Base-by-base conservation (phyloP, 352 stramenopile genomes). In the Phytophthora pluvialis region DNA sequence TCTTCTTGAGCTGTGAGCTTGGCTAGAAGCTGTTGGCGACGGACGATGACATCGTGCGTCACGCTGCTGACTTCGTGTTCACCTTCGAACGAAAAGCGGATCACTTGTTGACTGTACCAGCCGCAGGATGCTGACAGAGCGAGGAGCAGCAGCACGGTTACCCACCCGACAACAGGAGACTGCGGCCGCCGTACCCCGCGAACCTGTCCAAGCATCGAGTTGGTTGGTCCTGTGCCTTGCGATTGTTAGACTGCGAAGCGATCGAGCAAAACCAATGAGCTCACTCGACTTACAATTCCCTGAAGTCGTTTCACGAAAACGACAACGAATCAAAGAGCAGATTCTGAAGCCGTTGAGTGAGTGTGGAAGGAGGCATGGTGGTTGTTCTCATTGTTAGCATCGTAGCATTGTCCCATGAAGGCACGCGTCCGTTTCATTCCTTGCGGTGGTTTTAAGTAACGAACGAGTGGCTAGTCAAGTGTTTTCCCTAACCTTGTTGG, bases 61-160 rank as follows among this genome's bases (percentile, higher is more conserved):
- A 60, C 64, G 9, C 48, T 68, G 12, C 51, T 62, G 45, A 46
- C 35, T 40, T 58, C 53, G 29, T 25, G 45, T 35, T 58, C 45
- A 11, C 49, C 31, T 36, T 62, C 43, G 33, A 63, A 45, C 16
- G 60, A 64, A 33, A 62, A 56, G 3, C 15, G 61, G 52, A 61
- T 45, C 38, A 46, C 39, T 16, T 61, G 59, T 35, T 73, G 65
- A 25, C 60, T 73, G 48, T 73, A 73, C 53, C 54, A 73, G 2
- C 65, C 65, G 13, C 65, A 73, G 15, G 47, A 66, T 28, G 52
- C 65, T 32, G 65, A 65, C 12, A 69, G 15, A 16, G 43, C 40
- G 15, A 73, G 39, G 3, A 73, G 60, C 1, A 61, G 33, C 42
- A 73, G 40, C 21, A 73, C 59, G 16, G 60, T 66, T 8, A 65